phyloP scores from a whole-genome alignment of 176 grass and related monocot species.

The Eragrostis nindensis region DNA sequence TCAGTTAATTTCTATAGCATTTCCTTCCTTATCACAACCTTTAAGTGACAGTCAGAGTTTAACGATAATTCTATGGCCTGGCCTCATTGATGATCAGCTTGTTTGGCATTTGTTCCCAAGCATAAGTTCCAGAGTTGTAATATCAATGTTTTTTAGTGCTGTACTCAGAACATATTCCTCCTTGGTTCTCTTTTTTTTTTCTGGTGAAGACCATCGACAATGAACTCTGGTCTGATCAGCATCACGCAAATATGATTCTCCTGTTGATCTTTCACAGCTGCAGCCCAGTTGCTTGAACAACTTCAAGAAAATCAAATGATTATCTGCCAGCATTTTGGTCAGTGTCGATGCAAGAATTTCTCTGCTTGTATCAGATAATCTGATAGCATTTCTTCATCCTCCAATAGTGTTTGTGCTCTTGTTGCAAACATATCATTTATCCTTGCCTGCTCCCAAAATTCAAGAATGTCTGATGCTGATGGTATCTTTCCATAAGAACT shows the following conservation, averaged over 20 bases:
- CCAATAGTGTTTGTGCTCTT: background rate
- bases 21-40: no score
- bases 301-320: background rate
- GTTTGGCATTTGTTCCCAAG: background rate
- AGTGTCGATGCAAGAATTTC: conserved; percentile 6
- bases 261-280: background rate
- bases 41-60: no score
- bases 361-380: conserved; percentile 12
- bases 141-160: background rate
- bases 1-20: no score
- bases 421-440: conserved; percentile 34
- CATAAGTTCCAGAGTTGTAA: background rate
- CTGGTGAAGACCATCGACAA: background rate
- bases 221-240: background rate
- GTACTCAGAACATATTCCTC: background rate
- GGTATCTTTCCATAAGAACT: conserved; percentile 46
- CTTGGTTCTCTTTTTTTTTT: background rate
- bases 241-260: background rate
- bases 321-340: background rate
- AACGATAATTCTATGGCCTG: no score
- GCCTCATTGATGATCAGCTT: background rate
- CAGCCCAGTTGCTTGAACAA: background rate
- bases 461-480: conserved; percentile 64
- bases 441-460: conserved; percentile 54
- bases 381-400: conserved; percentile 12